Conservation (phyloP, 2,329 filamentous ascomycete genomes). For the Stachybotrys elegans region DNA sequence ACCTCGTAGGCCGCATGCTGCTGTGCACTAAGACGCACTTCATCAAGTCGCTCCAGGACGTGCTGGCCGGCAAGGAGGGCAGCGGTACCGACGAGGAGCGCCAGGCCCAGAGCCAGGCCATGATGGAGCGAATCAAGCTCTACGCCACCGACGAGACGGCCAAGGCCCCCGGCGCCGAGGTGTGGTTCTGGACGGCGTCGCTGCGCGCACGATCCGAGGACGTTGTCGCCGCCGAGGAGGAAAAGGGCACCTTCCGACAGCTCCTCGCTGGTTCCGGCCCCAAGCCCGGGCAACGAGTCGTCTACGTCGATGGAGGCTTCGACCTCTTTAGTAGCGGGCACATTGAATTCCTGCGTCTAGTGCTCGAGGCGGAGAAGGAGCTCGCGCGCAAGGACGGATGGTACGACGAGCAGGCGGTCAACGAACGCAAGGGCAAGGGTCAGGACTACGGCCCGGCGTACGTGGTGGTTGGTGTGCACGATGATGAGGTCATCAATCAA, state of each 20-base stretch:
- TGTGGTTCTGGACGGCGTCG: slow-evolving; percentile 75
- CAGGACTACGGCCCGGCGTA: slow-evolving; percentile 77
- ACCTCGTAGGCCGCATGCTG: slow-evolving; percentile 96
- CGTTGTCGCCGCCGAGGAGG: slow-evolving; percentile 38
- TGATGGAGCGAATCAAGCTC: slow-evolving; percentile 72
- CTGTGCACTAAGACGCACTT: slow-evolving; percentile 94
- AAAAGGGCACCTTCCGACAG: slow-evolving; percentile 59
- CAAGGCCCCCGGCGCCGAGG: slow-evolving; percentile 69
- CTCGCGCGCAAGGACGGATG: slow-evolving; percentile 65
- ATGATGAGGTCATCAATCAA: slow-evolving; percentile 90
- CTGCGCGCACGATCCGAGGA: slow-evolving; percentile 38
- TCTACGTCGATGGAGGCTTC: slow-evolving; percentile 96
- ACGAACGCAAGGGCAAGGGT: slow-evolving; percentile 60
- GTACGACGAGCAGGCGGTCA: slow-evolving; percentile 61
- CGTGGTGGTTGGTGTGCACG: slow-evolving; percentile 89
- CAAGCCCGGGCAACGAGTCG: slow-evolving; percentile 72
- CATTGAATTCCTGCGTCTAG: slow-evolving; percentile 85
- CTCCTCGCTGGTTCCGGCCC: slow-evolving; percentile 69
- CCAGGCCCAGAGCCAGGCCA: slow-evolving; percentile 56
- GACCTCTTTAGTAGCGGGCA: slow-evolving; percentile 96
- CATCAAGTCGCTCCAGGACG: slow-evolving; percentile 70
- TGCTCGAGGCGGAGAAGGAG: slow-evolving; percentile 67
- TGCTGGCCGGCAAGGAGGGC: slow-evolving; percentile 68
- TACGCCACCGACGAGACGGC: slow-evolving; percentile 88
- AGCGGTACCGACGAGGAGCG: slow-evolving; percentile 65